phyloP scores from a whole-genome alignment of 148 eudicot species.

The Nyssa sinensis region DNA sequence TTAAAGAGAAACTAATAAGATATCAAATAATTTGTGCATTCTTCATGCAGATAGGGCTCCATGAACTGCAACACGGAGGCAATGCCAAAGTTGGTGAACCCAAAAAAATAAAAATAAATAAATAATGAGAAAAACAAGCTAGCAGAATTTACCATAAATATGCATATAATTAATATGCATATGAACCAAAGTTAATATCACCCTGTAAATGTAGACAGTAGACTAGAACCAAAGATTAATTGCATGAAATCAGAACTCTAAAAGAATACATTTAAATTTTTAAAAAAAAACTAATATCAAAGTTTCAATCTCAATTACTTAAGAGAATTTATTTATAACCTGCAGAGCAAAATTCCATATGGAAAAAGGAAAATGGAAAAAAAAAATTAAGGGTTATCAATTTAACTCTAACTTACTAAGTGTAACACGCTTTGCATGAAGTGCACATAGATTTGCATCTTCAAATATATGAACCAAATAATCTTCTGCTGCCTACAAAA shows the following conservation, averaged over 20 bases:
- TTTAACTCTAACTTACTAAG: slow-evolving; percentile 60
- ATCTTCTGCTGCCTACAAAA: slow-evolving; percentile 76
- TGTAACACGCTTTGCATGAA: slow-evolving; percentile 86
- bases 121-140: background rate
- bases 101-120: background rate
- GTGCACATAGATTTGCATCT: slow-evolving; percentile 75
- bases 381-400: background rate
- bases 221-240: background rate
- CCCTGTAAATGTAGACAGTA: background rate
- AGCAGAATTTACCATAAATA: background rate
- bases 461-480: slow-evolving; percentile 55
- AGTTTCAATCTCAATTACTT: background rate
- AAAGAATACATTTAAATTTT: background rate
- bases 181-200: background rate
- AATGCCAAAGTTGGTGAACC: background rate
- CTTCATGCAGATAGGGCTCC: background rate
- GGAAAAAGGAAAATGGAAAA: background rate
- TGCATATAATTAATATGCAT: background rate
- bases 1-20: background rate
- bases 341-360: background rate
- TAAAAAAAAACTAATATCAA: background rate
- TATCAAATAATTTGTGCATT: background rate
- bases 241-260: background rate
- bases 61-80: slow-evolving; percentile 2
- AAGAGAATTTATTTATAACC: background rate